Evolutionary conservation across 1,139 yeast species (phyloP).

Genomic region (Candida freyschussii): DNA sequence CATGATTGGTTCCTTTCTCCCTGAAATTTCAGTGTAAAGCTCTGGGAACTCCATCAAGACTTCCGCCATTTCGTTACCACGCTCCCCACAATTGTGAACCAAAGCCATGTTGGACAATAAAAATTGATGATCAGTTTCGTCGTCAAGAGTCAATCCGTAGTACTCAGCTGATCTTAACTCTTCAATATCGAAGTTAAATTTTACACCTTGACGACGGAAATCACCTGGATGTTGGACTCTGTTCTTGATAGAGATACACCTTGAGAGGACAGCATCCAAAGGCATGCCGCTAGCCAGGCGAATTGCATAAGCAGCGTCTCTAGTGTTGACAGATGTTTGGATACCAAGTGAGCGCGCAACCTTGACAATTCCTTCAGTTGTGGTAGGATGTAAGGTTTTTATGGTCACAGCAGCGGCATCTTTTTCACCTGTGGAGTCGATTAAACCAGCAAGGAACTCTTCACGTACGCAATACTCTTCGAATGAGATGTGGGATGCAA

Average conservation of each 20-base stretch:
- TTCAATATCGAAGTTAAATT: constrained; percentile 29
- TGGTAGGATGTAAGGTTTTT: constrained; percentile 28
- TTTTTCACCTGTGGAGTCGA: constrained; percentile 33
- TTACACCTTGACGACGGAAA: constrained; percentile 25
- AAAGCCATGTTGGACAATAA: constrained; percentile 34
- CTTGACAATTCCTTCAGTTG: constrained; percentile 32
- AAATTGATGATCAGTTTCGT: constrained; percentile 37
- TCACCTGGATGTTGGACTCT: constrained; percentile 7
- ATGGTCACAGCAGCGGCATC: constrained; percentile 26
- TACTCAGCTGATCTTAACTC: constrained; percentile 26
- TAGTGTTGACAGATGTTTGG: constrained; percentile 23
- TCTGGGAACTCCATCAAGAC: constrained; percentile 99
- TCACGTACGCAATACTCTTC: constrained; percentile 34
- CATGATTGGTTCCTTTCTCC: constrained; percentile 98
- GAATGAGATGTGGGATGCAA: constrained; percentile 22
- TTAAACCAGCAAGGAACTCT: constrained; percentile 36
- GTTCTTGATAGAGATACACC: constrained; percentile 24
- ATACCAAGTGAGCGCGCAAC: constrained; percentile 40
- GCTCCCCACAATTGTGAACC: constrained; percentile 55
- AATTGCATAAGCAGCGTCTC: constrained; percentile 10
- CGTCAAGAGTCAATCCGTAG: constrained; percentile 37
- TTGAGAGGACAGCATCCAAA: constrained; percentile 24
- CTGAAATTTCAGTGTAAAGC: constrained; percentile 81
- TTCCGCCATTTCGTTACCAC: constrained; percentile 99
- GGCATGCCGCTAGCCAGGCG: constrained; percentile 16